Evolutionary conservation across 108 stramenopile genomes (phyloP), one percentile per base, ranked within the genome.

Genomic region (Cyclotella kingstonii): DNA sequence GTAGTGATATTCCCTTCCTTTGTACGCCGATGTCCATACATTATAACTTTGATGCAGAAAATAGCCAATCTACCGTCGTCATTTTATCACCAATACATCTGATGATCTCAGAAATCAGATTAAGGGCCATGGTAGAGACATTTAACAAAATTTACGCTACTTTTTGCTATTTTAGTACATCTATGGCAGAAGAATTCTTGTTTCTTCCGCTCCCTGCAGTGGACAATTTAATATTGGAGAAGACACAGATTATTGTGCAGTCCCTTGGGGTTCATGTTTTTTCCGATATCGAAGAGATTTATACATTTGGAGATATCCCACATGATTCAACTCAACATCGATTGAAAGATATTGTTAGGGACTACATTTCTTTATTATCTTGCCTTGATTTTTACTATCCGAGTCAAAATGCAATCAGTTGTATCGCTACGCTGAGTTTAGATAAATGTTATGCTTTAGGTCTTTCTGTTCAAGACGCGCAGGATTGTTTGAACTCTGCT

Each of bases 381-480:
- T 85, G 70, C 49, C 80, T 87, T 33, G 89, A 91, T 57, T 54
- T 83, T 9, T 61, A 70, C 15, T 65, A 73, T 14, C 77, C 85
- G 6, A 77, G 79, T 43, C 70, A 81, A 68, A 76, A 84, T 55
- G 80, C 79, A 29, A 49, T 85, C 5, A 70, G 72, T 12, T 82
- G 81, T 21, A 81, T 83, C 28, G 66, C 76, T 62, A 77, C 70
- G 60, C 48, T 91, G 39, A 81, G 81, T 40, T 63, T 78, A 9
- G 84, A 84, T 30, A 66, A 79, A 18, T 60, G 83, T 34, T 31
- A 63, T 27, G 81, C 70, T 23, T 44, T 84, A 1, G 86, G 89
- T 19, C 40, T 91, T 11, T 52, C 59, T 14, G 57, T 70, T 14
- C 54, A 82, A 0, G 68, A 80, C 34, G 84, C 86, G 6, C 73